Base-by-base conservation (phyloP, 129 eudicot species). In the Helianthus tuberosus region DNA sequence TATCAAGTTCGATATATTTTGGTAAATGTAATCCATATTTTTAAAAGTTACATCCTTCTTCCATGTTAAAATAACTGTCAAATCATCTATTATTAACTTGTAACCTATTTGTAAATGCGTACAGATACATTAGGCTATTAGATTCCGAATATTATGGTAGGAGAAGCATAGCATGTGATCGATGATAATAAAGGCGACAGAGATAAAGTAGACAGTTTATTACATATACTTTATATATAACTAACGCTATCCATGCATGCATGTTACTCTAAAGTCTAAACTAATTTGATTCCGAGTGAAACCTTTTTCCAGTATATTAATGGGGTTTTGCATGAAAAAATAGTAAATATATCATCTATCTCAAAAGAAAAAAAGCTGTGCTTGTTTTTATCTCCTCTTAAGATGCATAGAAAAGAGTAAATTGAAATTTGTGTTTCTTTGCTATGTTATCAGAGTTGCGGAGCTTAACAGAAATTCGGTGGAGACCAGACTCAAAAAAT, bases 201-300 rank as follows among this genome's bases (percentile, higher is more conserved):
- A 66, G 38, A 44, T 76, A 76, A 67, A 57, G 80, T 32, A 68
- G 69, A 65, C 23, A 47, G 80, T 67, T 75, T 20, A 55, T 55
- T 53, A 27, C 47, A 54, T 66, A 39, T 66, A 52, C n/a, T 53
- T 27, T 66, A 46, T 14, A 48, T 47, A 47, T 73, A 73, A 44
- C 57, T 57, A 67, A 76, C 73, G 60, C 50, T 32, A 66, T 53
- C 66, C 66, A 76, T 76, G 66, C 80, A 75, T 52, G 80, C 80
- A 75, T 66, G 68, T 74, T 74, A 74, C 52, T 36, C n/a, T 73
- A 73, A 44, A 44, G 47, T 9, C n/a, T 73, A 73, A 44, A 44
- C 58, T 9, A 12, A 27, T 8, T 59, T 57, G 52, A 72, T 58
- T 39, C 20, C 75, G 23, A 43, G 27, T 6, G 8, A 23, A 59